phyloP scores from a whole-genome alignment of 2,329 filamentous ascomycete genomes.

The Aspergillus sp. region DNA sequence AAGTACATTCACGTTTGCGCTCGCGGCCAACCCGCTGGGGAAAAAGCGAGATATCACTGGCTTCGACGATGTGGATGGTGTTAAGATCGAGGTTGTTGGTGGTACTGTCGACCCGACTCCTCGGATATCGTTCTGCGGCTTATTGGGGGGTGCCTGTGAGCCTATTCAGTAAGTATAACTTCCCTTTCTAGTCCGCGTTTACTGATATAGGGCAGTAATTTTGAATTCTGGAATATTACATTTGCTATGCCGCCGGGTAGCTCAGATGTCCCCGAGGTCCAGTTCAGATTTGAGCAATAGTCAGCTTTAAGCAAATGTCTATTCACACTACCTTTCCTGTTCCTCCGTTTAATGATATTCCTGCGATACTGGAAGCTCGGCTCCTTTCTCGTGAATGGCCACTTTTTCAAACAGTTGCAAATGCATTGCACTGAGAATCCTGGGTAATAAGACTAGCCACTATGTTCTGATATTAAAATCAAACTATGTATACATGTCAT shows the following conservation, averaged over 20 bases:
- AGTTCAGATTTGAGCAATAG: constrained; percentile 1
- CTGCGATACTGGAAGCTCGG: too few species aligned
- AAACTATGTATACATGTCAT: too few species aligned
- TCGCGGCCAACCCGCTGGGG: constrained; percentile 17
- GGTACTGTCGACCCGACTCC: constrained; percentile 15
- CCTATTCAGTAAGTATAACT: constrained; percentile 10
- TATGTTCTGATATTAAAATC: too few species aligned
- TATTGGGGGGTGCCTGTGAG: constrained; percentile 10
- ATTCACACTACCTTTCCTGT: too few species aligned
- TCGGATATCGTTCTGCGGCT: constrained; percentile 11
- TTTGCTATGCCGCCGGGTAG: constrained; percentile 6
- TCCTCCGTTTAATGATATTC: too few species aligned
- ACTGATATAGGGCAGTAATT: constrained; percentile 1
- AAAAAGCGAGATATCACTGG: constrained; percentile 11
- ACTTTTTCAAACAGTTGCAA: too few species aligned
- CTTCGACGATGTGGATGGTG: constrained; percentile 14
- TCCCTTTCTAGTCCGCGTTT: neutral
- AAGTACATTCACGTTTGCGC: constrained; percentile 28
- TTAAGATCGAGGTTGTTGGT: constrained; percentile 14
- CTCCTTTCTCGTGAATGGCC: too few species aligned
- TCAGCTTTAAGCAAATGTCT: too few species aligned
- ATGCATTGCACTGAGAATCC: too few species aligned
- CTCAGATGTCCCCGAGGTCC: neutral
- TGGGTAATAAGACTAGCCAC: too few species aligned
- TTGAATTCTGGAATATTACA: constrained; percentile 15